phyloP scores from a whole-genome alignment of 2,329 filamentous ascomycete genomes.

The Colletotrichum musae region DNA sequence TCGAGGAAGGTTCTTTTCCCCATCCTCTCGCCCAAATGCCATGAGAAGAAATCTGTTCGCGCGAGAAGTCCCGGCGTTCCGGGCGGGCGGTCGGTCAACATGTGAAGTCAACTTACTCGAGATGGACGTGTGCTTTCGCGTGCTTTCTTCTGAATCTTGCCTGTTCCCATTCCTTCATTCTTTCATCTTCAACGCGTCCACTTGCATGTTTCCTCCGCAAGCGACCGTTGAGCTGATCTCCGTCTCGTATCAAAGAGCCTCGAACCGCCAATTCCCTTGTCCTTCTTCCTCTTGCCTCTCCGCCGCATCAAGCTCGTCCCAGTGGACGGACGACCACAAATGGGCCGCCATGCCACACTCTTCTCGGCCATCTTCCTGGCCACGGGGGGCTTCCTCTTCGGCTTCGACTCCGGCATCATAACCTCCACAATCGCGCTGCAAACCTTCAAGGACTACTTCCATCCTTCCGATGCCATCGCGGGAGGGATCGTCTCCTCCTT shows the following conservation, averaged over 20 bases:
- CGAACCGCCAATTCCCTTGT: not conserved
- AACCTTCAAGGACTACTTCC: constrained; percentile 58
- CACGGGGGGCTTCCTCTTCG: constrained; percentile 52
- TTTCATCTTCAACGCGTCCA: no score
- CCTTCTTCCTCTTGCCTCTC: not conserved
- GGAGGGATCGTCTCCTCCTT: constrained; percentile 48
- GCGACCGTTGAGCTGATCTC: not conserved
- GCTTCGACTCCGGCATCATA: constrained; percentile 64
- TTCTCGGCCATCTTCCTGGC: constrained; percentile 47
- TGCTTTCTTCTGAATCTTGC: not conserved
- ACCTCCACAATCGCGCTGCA: constrained; percentile 50
- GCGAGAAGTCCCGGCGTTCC: not conserved
- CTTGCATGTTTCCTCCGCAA: not conserved
- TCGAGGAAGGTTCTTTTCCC: not conserved
- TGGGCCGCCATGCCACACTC: constrained; percentile 34
- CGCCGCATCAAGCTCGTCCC: not conserved
- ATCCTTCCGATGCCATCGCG: constrained; percentile 49
- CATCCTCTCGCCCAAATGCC: not conserved
- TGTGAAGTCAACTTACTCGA: constrained; percentile 6
- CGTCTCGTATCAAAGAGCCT: not conserved
- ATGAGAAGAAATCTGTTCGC: constrained; percentile 17
- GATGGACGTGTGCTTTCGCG: not conserved
- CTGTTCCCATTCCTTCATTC: not conserved
- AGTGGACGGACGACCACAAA: constrained; percentile 13
- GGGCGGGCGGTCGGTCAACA: constrained; percentile 1